Percentiles rank a stretch among this genome's conserved stretches.
Conservation (phyloP, 164 flowering plant genomes). For the Magnolia sinica region DNA sequence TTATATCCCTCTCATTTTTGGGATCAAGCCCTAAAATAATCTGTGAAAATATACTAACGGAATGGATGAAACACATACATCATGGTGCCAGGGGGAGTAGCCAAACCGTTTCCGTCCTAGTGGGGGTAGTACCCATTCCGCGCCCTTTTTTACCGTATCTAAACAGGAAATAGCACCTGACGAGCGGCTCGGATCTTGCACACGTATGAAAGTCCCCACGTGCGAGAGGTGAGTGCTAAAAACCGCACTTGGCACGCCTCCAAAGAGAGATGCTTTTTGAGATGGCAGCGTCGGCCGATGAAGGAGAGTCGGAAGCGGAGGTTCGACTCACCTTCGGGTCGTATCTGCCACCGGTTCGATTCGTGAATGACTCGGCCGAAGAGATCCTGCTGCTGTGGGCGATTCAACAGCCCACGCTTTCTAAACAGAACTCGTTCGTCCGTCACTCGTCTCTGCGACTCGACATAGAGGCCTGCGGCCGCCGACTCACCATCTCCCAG, state of each 20-base stretch:
- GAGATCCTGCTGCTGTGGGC: conserved; percentile 88
- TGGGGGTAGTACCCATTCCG: too few species aligned
- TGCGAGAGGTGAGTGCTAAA: not conserved
- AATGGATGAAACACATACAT: too few species aligned
- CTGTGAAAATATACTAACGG: too few species aligned
- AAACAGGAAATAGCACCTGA: too few species aligned
- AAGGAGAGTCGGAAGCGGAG: conserved; percentile 26
- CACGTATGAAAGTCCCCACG: not conserved
- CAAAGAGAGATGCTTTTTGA: not conserved
- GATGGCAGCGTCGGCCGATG: conserved; percentile 9
- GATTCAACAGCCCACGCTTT: conserved; percentile 67
- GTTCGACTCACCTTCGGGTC: conserved; percentile 35
- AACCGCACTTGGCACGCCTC: not conserved
- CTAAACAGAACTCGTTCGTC: conserved; percentile 72
- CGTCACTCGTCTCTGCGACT: conserved; percentile 69
- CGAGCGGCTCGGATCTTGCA: not conserved
- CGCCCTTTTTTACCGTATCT: too few species aligned
- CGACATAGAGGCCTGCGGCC: conserved; percentile 74
- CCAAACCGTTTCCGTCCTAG: too few species aligned
- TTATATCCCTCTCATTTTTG: too few species aligned
- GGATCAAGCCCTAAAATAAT: too few species aligned
- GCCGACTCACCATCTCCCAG: conserved; percentile 65
- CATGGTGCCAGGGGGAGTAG: too few species aligned
- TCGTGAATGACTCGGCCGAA: conserved; percentile 48
- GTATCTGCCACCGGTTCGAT: conserved; percentile 40